A percentile compares a stretch with the other conserved stretches of the same genome.
Evolutionary conservation across 306 rosid genomes (phyloP).

Genomic region (Calophaca sinica): DNA sequence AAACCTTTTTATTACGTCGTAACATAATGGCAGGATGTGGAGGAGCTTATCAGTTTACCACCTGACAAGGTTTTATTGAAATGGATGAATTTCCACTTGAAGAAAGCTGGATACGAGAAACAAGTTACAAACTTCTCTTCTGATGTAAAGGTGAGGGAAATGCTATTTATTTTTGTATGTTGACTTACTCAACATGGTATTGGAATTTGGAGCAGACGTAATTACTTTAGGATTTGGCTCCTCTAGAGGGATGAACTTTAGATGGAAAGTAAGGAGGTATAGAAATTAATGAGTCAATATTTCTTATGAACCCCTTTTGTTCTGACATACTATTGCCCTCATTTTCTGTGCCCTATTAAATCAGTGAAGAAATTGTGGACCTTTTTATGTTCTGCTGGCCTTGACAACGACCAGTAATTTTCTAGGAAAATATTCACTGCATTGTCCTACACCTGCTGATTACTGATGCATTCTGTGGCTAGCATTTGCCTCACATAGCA

Average conservation of each 20-base stretch:
- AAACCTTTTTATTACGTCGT: constrained; percentile 20
- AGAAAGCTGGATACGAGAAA: constrained; percentile 93
- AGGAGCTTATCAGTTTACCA: constrained; percentile 91
- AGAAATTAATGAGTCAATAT: constrained; percentile 13
- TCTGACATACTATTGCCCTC: constrained; percentile 2
- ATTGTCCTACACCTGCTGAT: constrained; percentile 26
- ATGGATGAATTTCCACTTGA: constrained; percentile 99
- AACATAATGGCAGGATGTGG: constrained; percentile 81
- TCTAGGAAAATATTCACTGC: constrained; percentile 30
- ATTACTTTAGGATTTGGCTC: constrained; percentile 14
- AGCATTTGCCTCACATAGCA: constrained; percentile 17
- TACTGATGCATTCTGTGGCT: constrained; percentile 23
- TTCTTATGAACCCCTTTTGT: constrained; percentile 23
- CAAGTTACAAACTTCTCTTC: constrained; percentile 96
- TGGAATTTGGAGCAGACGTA: background rate
- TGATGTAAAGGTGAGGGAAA: constrained; percentile 82
- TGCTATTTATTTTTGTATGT: constrained; percentile 29
- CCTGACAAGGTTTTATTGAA: constrained; percentile 94
- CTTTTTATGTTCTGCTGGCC: constrained; percentile 38
- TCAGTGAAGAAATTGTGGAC: constrained; percentile 32
- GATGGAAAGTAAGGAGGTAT: constrained; percentile 10
- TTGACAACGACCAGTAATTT: constrained; percentile 27
- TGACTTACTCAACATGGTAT: constrained; percentile 24
- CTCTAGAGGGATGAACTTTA: constrained; percentile 1
- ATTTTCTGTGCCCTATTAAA: constrained; percentile 18